Evolutionary conservation across 2,329 filamentous ascomycete genomes (phyloP).

Genomic region (Trichophyton schoenleinii): DNA sequence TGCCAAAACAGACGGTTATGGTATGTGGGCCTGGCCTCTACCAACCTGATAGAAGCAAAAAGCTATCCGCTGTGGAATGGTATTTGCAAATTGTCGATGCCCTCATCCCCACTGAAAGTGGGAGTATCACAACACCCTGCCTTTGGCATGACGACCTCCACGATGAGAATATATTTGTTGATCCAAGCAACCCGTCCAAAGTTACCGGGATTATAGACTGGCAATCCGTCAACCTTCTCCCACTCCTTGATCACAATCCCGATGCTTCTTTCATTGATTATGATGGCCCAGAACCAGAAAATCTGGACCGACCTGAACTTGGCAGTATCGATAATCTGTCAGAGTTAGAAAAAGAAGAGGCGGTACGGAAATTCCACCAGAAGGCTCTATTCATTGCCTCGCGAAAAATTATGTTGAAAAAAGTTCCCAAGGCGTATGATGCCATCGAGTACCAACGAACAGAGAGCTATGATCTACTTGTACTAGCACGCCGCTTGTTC

Average conservation of each 20-base stretch:
- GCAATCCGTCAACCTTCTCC: constrained; percentile 21
- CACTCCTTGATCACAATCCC: constrained; percentile 20
- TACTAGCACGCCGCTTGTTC: constrained; percentile 6
- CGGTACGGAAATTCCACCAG: constrained; percentile 2
- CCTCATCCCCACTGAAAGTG: constrained; percentile 3
- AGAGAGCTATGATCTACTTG: constrained; percentile 5
- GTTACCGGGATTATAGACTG: constrained; percentile 25
- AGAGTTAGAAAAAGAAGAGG: constrained; percentile 2
- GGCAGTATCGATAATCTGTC: neutral
- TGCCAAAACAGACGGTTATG: constrained; percentile 10
- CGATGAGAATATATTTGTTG: constrained; percentile 23
- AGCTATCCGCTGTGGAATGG: neutral
- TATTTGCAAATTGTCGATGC: constrained; percentile 5
- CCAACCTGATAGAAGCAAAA: constrained; percentile 3
- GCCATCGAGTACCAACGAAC: constrained; percentile 9
- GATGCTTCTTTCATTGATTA: constrained; percentile 20
- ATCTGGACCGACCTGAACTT: constrained; percentile 11
- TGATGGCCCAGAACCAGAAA: constrained; percentile 18
- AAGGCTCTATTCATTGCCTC: constrained; percentile 9
- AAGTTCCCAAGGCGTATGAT: neutral
- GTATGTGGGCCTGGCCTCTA: constrained; percentile 8
- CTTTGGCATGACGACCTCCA: constrained; percentile 24
- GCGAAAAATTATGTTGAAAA: constrained; percentile 6
- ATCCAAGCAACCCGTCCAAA: constrained; percentile 17
- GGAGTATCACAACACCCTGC: constrained; percentile 3